These are phyloP conservation scores for Teratosphaeriaceae sp. DNA, from an alignment of 2,329 filamentous ascomycete genomes.

Conservation along the genomic window DNA sequence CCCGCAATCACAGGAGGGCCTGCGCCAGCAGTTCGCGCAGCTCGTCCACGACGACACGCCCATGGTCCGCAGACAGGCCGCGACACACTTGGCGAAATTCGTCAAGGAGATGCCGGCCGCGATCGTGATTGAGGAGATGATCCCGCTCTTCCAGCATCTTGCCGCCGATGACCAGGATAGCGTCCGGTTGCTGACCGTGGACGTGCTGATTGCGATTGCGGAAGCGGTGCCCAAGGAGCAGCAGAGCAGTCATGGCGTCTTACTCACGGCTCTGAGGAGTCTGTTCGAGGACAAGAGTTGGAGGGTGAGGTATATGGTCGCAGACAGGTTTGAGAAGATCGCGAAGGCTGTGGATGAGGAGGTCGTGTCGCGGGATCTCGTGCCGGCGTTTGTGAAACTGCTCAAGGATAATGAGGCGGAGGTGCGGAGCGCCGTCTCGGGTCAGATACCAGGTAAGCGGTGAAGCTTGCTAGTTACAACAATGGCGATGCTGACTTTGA, in stretches of 20 bases:
- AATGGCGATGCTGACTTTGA: conserved; percentile 10
- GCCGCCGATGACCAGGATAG: conserved; percentile 97
- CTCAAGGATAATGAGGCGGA: conserved; percentile 97
- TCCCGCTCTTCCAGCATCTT: conserved; percentile 95
- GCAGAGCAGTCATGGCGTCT: conserved; percentile 88
- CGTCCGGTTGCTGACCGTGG: conserved; percentile 89
- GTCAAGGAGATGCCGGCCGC: conserved; percentile 92
- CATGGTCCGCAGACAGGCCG: conserved; percentile 95
- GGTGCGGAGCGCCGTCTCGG: conserved; percentile 92
- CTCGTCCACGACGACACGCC: conserved; percentile 98
- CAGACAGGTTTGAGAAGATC: conserved; percentile 98
- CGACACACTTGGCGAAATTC: conserved; percentile 94
- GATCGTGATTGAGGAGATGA: conserved; percentile 97
- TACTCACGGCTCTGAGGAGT: conserved; percentile 82
- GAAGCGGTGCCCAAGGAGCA: conserved; percentile 98
- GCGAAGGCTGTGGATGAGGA: conserved; percentile 98
- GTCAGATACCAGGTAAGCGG: conserved; percentile 77
- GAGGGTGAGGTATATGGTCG: conserved; percentile 99
- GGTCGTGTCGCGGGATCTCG: conserved; percentile 86
- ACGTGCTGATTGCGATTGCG: conserved; percentile 92
- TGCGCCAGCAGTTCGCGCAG: conserved; percentile 84
- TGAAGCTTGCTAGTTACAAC: no score
- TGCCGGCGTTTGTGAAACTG: conserved; percentile 94
- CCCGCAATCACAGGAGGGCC: conserved; percentile 77
- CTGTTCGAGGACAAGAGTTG: conserved; percentile 99